These are phyloP conservation scores for Lasiodiplodia theobromae DNA, from an alignment of 2,329 filamentous ascomycete genomes.

Conservation along the genomic window DNA sequence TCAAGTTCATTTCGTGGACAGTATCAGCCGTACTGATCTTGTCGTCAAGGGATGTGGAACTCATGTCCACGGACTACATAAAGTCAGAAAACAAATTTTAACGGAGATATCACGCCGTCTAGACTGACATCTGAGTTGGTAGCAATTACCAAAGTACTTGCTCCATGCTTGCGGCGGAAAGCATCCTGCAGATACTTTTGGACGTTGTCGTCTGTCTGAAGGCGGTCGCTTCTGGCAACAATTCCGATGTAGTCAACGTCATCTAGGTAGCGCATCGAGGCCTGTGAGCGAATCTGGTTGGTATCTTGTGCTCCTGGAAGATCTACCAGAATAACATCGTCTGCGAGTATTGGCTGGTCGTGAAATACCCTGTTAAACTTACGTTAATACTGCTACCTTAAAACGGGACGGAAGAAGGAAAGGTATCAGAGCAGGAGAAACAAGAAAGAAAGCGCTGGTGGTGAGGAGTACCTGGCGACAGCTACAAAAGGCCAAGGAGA, in stretches of 20 bases:
- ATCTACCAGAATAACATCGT: constrained; percentile 34
- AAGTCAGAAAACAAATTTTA: not conserved
- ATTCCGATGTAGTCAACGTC: constrained; percentile 36
- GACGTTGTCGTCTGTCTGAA: constrained; percentile 30
- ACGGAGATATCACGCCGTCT: no score
- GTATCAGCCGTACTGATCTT: not conserved
- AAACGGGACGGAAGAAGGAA: not conserved
- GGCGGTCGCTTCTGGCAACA: constrained; percentile 34
- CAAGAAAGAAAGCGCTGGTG: not conserved
- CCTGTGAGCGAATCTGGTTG: constrained; percentile 31
- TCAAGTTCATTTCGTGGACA: not conserved
- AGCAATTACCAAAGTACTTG: constrained; percentile 35
- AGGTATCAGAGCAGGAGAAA: not conserved
- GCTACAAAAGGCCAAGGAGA: constrained; percentile 38
- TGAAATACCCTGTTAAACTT: not conserved
- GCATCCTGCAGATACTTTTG: constrained; percentile 33
- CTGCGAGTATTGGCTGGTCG: constrained; percentile 18
- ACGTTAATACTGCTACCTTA: not conserved
- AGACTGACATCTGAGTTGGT: constrained; percentile 34
- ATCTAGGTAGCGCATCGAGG: constrained; percentile 33
- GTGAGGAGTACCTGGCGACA: constrained; percentile 30
- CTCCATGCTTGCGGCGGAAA: constrained; percentile 32
- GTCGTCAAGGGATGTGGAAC: not conserved
- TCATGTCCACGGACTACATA: not conserved
- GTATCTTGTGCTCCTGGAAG: constrained; percentile 32